Evolutionary conservation across 129 eudicot species (phyloP), one percentile per base, ranked within the genome.

Genomic region (Daucus carota): DNA sequence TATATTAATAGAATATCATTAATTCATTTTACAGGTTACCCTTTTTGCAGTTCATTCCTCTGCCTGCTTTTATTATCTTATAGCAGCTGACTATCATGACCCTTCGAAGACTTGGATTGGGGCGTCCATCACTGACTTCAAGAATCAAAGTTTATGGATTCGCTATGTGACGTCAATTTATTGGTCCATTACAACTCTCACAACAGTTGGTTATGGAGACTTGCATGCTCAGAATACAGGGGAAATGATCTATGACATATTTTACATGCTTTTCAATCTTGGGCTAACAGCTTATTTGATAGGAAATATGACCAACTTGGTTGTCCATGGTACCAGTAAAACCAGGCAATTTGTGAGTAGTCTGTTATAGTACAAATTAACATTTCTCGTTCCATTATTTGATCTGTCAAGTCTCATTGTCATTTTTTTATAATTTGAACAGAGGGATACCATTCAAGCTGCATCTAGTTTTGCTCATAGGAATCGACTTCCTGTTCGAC

Each of bases 381-480:
- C 46, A n/a, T 33, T 24, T 70, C 72, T 70, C 47, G 22, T 22
- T 26, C 48, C 47, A 46, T 46, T 40, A 24, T 65, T 54, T 65
- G 24, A 80, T 75, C 38, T 54, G 31, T 29, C 9, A 1, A 76
- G 47, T 69, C 20, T 50, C 44, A 57, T 32, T 41, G 20, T 13
- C 3, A 24, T 4, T 20, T 46, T 20, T 60, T n/a, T n/a, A 47
- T 29, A 48, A 10, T n/a, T 77, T 70, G 43, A 38, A 50, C 85
- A 93, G 98, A 91, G 98, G 79, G 97, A 94, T n/a, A 87, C 92
- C 43, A 91, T 94, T 82, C 96, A 94, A 89, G 97, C 97, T 31
- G 98, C 98, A 7, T 87, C 98, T 20, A 91, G 96, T 87, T 94
- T 94, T 83, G 96, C 98, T 12, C 93, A 83, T 20, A 86, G 98